Conservation (phyloP, 306 rosid species). For the Betula pendula region DNA sequence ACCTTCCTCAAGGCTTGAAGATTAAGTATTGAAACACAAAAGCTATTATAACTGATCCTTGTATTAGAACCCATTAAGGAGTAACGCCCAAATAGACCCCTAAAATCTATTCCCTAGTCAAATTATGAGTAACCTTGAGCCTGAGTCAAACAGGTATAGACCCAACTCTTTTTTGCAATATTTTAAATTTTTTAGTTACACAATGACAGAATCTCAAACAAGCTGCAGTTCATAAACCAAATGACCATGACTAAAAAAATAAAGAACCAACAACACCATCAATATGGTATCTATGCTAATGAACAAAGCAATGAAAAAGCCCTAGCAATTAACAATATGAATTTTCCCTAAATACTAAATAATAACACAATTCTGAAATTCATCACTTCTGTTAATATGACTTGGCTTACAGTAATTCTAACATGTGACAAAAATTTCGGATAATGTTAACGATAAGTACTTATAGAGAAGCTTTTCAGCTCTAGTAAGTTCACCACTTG, state of each 20-base stretch:
- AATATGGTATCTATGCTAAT: neutral
- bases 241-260: neutral
- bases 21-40: neutral
- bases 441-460: neutral
- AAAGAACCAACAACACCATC: neutral
- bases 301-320: neutral
- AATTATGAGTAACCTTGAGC: neutral
- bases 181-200: neutral
- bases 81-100: neutral
- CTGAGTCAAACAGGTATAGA: neutral
- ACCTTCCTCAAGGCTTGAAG: neutral
- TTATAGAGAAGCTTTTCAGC: neutral
- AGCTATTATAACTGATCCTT: neutral
- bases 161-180: neutral
- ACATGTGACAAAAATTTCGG: too few species aligned
- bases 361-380: neutral
- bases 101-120: neutral
- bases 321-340: neutral
- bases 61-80: neutral
- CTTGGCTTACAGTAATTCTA: too few species aligned
- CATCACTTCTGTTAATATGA: neutral
- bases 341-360: neutral
- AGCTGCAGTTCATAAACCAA: neutral
- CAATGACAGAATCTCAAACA: neutral
- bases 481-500: neutral